Evolutionary conservation across 1,139 yeast species (phyloP), one percentile per base, ranked within the genome.

Genomic region (Casaregolazyma lundiana): DNA sequence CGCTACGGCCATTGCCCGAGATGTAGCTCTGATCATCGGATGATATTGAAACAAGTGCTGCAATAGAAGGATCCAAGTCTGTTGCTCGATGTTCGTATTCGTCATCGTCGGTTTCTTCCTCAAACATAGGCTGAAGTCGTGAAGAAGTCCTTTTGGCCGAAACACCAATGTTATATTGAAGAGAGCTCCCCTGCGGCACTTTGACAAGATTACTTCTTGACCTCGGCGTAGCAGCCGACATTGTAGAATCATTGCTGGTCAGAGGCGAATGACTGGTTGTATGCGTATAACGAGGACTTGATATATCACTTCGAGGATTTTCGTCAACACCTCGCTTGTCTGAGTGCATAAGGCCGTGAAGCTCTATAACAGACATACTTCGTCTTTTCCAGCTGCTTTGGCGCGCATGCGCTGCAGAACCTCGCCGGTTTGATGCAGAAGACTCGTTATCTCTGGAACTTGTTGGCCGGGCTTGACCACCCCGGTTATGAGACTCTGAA

Each of bases 311-410:
- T 16, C 13, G 20, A 13, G 5, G 16, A 18, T n/a, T 13, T 15
- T 16, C 21, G 4, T 34, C 19, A 15, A 19, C 29, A 38, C 24
- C n/a, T n/a, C n/a, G 41, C 41, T 38, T 30, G 24, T 26, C 18
- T 7, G 34, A 5, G 7, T 21, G 34, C 7, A 34, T 13, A n/a
- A 17, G 7, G 11, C 21, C 21, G 3, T 21, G n/a, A 22, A 30
- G 41, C 32, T 22, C n/a, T 18, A 38, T 26, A 11, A 24, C 34
- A 18, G 41, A 38, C n/a, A 38, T 24, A 15, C 34, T 22, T 13
- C 41, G 17, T 15, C 41, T 22, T 24, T 38, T 38, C 41, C 41
- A 38, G 19, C 41, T 16, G 20, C 29, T 30, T 16, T 9, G 13
- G 2, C 15, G 20, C n/a, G 20, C n/a, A 15, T 13, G 16, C 6